Percentiles rank a stretch among this genome's conserved stretches.
Evolutionary conservation across 2,329 filamentous ascomycete genomes (phyloP).

Genomic region (Colletotrichum filicis): DNA sequence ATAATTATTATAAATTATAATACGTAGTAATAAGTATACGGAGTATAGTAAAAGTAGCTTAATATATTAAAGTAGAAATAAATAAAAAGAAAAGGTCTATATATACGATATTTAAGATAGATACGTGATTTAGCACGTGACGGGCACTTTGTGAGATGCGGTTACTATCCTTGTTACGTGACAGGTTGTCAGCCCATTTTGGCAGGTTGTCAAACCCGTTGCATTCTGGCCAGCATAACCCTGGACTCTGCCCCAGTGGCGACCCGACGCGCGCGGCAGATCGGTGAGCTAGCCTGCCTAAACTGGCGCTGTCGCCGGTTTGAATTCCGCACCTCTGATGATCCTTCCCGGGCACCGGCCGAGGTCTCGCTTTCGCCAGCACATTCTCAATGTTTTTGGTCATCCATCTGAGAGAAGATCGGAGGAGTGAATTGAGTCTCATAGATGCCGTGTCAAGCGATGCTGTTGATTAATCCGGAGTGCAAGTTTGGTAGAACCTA

Average conservation of each 20-base stretch:
- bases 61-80: too few relatives aligned
- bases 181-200: slow-evolving; percentile 26
- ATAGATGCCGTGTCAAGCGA: background rate
- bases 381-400: background rate
- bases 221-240: background rate
- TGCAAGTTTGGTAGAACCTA: too few relatives aligned
- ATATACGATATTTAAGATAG: too few relatives aligned
- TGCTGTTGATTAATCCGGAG: too few relatives aligned
- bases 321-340: slow-evolving; percentile 9
- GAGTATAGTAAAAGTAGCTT: too few relatives aligned
- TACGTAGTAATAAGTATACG: too few relatives aligned
- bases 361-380: background rate
- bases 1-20: too few relatives aligned
- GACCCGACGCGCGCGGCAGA: slow-evolving; percentile 27
- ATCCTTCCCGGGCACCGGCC: slow-evolving; percentile 16
- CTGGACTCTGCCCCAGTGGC: slow-evolving; percentile 2
- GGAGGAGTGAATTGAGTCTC: background rate
- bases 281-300: slow-evolving; percentile 17
- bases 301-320: slow-evolving; percentile 25
- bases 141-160: too few relatives aligned
- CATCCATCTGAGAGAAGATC: background rate
- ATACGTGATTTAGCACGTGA: too few relatives aligned
- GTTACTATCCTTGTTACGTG: too few relatives aligned
- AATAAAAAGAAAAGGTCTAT: too few relatives aligned
- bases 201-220: slow-evolving; percentile 16